These are phyloP conservation scores for Penicillium corylophilum DNA, from an alignment of 2,329 filamentous ascomycete species.

Conservation along the genomic window DNA sequence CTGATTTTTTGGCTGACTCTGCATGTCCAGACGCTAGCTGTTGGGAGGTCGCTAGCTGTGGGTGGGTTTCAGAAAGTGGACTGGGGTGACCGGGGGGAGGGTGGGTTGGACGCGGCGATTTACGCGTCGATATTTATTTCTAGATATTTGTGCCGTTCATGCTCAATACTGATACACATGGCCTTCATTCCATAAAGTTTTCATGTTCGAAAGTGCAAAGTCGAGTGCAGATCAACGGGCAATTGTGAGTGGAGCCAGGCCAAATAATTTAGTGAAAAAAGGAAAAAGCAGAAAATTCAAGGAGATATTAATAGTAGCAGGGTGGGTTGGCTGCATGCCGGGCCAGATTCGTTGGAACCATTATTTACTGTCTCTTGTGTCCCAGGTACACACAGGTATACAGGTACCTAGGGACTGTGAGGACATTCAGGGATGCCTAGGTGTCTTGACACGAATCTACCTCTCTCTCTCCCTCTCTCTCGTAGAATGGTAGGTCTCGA, in stretches of 20 bases:
- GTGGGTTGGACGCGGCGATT: conserved; percentile 8
- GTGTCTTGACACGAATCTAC: too few relatives aligned
- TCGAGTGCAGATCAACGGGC: conserved; percentile 7
- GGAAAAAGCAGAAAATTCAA: neutral
- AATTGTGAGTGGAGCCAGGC: neutral
- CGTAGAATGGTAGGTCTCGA: too few relatives aligned
- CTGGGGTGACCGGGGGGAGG: neutral
- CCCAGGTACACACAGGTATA: too few relatives aligned
- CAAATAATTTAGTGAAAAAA: too few relatives aligned
- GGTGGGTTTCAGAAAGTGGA: conserved; percentile 1
- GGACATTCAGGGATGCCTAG: too few relatives aligned
- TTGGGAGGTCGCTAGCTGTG: neutral
- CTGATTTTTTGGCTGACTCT: neutral
- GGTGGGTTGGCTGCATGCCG: neutral
- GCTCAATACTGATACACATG: too few relatives aligned
- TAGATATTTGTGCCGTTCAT: neutral
- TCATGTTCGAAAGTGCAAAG: neutral
- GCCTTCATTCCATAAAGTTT: too few relatives aligned
- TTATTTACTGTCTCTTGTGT: neutral
- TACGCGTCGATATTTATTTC: conserved; percentile 3
- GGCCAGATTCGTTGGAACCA: neutral
- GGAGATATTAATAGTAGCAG: neutral
- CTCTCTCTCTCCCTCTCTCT: too few relatives aligned
- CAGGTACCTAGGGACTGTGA: too few relatives aligned
- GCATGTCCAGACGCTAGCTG: neutral